phyloP scores from a whole-genome alignment of 2,329 filamentous ascomycete species.

The Colletotrichum salicis region DNA sequence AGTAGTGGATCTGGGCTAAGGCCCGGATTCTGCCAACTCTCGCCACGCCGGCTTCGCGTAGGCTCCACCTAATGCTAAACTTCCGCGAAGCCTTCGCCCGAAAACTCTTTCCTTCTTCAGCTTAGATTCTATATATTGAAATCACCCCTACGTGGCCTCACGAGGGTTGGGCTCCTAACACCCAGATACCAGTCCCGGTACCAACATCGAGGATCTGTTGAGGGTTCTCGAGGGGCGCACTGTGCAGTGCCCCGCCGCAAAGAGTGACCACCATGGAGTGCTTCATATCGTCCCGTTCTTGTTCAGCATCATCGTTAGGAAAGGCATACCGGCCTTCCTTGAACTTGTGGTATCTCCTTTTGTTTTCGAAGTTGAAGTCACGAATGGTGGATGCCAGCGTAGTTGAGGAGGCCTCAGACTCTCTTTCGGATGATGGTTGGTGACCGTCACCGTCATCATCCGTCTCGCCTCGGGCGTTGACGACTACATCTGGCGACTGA shows the following conservation, averaged over 20 bases:
- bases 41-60: too few species aligned
- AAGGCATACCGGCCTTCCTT: constrained; percentile 51
- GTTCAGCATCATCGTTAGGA: constrained; percentile 57
- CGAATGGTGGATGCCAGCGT: constrained; percentile 49
- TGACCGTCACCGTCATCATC: constrained; percentile 14
- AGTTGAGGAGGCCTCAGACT: constrained; percentile 39
- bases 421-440: constrained; percentile 34
- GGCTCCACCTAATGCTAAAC: too few species aligned
- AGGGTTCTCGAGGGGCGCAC: neutral
- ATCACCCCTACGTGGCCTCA: too few species aligned
- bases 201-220: constrained; percentile 11
- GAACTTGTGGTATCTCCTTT: constrained; percentile 54
- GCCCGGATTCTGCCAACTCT: too few species aligned
- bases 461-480: neutral
- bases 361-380: constrained; percentile 55
- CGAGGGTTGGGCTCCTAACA: too few species aligned
- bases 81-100: too few species aligned
- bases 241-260: neutral
- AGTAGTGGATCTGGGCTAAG: too few species aligned
- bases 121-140: too few species aligned
- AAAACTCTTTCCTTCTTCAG: too few species aligned
- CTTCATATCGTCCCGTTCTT: constrained; percentile 52
- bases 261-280: constrained; percentile 43
- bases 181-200: constrained; percentile 61
- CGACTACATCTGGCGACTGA: too few species aligned